Conservation (phyloP, 352 stramenopile genomes). For the Pythium brassicae region DNA sequence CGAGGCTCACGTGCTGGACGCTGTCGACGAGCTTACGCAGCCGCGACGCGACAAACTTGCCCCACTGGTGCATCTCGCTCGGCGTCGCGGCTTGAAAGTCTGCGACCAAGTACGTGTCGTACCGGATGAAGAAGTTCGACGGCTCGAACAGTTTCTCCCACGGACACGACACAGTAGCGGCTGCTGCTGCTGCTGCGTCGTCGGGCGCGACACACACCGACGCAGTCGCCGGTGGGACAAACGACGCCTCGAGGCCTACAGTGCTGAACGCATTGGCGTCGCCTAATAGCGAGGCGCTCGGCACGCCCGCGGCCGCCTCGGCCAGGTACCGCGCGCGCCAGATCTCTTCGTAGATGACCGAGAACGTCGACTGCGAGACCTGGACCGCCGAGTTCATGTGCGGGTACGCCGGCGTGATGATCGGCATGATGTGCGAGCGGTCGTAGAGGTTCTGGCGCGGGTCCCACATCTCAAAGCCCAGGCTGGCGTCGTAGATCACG, state of each 20-base stretch:
- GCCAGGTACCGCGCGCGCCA: constrained; percentile 70
- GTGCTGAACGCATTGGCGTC: neutral
- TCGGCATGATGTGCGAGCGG: constrained; percentile 95
- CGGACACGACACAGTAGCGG: constrained; percentile 22
- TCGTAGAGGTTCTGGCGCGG: constrained; percentile 81
- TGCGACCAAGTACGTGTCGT: constrained; percentile 72
- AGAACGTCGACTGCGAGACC: constrained; percentile 91
- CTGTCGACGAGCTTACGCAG: constrained; percentile 77
- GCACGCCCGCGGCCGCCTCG: constrained; percentile 51
- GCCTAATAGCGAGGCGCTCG: constrained; percentile 27
- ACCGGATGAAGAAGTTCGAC: constrained; percentile 84
- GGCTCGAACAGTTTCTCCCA: constrained; percentile 74
- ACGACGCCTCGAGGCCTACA: no score
- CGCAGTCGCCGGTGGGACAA: no score
- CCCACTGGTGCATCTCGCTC: constrained; percentile 73
- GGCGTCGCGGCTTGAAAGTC: constrained; percentile 60
- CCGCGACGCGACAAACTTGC: constrained; percentile 80
- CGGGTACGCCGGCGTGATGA: constrained; percentile 98
- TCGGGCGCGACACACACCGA: no score
- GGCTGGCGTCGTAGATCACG: constrained; percentile 77
- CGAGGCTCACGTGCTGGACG: constrained; percentile 52
- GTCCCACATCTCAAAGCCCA: constrained; percentile 89
- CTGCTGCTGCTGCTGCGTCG: no score
- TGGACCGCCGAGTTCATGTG: constrained; percentile 98
- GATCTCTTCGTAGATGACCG: constrained; percentile 91